These are phyloP conservation scores for Lentinula detonsa DNA, from an alignment of 768 basidiomycete genomes.

Conservation along the genomic window DNA sequence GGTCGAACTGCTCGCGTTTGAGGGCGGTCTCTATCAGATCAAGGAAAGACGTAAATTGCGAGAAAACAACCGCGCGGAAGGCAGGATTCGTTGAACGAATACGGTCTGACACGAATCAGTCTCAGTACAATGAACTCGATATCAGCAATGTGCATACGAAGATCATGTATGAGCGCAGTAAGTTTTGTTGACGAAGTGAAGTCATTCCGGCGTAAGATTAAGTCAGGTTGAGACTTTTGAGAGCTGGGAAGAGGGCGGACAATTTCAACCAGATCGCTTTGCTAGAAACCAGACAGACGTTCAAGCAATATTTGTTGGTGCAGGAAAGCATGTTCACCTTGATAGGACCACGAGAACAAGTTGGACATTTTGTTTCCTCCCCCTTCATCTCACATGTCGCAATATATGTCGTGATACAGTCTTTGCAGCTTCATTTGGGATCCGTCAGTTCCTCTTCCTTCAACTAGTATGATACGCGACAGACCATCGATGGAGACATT, in stretches of 20 bases:
- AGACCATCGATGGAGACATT: constrained; percentile 75
- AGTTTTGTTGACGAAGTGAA: constrained; percentile 91
- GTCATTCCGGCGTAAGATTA: constrained; percentile 71
- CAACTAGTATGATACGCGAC: constrained; percentile 11
- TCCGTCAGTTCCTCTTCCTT: background rate
- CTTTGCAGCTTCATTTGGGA: constrained; percentile 62
- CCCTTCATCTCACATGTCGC: constrained; percentile 61
- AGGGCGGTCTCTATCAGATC: constrained; percentile 73
- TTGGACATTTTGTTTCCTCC: constrained; percentile 73
- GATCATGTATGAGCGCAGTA: constrained; percentile 68
- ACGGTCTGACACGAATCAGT: constrained; percentile 33
- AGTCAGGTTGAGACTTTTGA: constrained; percentile 31
- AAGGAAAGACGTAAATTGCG: constrained; percentile 85
- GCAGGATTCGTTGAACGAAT: constrained; percentile 65
- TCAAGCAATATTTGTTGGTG: background rate
- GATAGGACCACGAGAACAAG: constrained; percentile 67
- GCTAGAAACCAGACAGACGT: constrained; percentile 24
- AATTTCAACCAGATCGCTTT: constrained; percentile 60
- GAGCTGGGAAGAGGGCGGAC: constrained; percentile 30
- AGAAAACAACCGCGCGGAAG: constrained; percentile 85
- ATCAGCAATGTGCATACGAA: constrained; percentile 35
- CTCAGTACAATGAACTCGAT: background rate
- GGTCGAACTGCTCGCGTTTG: constrained; percentile 60
- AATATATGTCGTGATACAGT: constrained; percentile 78
- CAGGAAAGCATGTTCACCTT: constrained; percentile 30